Evolutionary conservation across 2,329 filamentous ascomycete genomes (phyloP), one percentile per base, ranked within the genome.

Genomic region (Colletotrichum navitas): DNA sequence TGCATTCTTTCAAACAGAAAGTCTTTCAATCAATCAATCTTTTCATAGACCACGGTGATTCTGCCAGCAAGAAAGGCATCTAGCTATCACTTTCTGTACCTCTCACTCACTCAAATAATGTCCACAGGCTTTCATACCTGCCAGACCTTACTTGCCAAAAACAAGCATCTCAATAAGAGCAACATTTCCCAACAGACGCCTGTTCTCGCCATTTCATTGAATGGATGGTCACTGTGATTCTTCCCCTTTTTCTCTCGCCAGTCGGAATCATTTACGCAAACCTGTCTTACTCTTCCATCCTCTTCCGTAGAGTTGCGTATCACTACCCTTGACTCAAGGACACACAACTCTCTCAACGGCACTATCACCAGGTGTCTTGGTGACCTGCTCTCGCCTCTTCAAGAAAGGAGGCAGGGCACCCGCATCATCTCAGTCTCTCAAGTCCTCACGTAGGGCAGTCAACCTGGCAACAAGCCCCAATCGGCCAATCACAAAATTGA

Each of bases 401-500:
- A 26, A 55, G 45, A 32, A 24, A 18, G 0, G 4, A 21, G 8
- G 24, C 34, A 41, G 10, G 14, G 2, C 1, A 21, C 36, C n/a
- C n/a, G 12, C 5, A 18, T 55, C 51, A 10, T 10, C n/a, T 41
- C 1, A 10, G 2, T 12, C 34, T 36, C n/a, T 14, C 12, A 6
- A 26, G 34, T 10, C 34, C 6, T 58, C 55, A 58, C n/a, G 6
- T 29, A n/a, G 12, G 34, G 21, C 18, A n/a, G 36, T 18, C n/a
- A 18, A 45, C 26, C 26, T 24, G n/a, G 7, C 36, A 29, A n/a
- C 51, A 55, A 24, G 6, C 36, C 61, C 18, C 49, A 63, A 63
- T 55, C 21, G 51, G 4, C 61, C 61, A 63, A 63, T 55, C 18
- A 55, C 36, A 54, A 51, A 55, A 52, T 36, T 45, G 3, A 45